These are phyloP conservation scores for Rhodotorula babjevae DNA, from an alignment of 768 basidiomycete species.

Conservation along the genomic window DNA sequence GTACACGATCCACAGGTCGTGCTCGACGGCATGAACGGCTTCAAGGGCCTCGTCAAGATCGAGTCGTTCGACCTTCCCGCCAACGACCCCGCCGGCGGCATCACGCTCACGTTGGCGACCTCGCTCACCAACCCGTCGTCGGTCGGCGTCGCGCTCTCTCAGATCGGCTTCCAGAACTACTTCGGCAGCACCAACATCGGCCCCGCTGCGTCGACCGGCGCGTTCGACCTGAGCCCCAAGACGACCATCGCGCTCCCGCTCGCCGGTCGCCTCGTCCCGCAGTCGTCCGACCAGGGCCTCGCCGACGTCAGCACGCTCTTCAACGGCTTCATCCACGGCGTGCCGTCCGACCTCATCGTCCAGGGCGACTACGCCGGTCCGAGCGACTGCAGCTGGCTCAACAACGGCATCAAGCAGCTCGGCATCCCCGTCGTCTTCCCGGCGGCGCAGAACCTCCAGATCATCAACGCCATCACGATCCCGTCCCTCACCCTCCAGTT, in stretches of 20 bases:
- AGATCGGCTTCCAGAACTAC: conserved; percentile 61
- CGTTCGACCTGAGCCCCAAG: conserved; percentile 57
- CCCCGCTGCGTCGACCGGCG: conserved; percentile 54
- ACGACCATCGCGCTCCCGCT: conserved; percentile 57
- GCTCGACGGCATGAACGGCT: conserved; percentile 65
- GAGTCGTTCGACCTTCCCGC: conserved; percentile 65
- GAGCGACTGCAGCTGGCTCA: conserved; percentile 61
- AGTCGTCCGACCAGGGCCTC: conserved; percentile 53
- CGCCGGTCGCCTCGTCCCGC: conserved; percentile 63
- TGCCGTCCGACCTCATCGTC: conserved; percentile 21
- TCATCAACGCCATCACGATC: conserved; percentile 63
- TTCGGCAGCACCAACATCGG: conserved; percentile 55
- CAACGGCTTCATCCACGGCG: conserved; percentile 58
- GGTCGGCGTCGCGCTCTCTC: conserved; percentile 63
- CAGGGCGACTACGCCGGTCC: conserved; percentile 46
- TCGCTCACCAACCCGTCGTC: conserved; percentile 66
- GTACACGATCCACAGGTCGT: conserved; percentile 46
- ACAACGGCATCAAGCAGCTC: conserved; percentile 64
- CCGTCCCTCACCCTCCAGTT: conserved; percentile 57
- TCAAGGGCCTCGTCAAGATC: conserved; percentile 61
- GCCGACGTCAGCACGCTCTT: conserved; percentile 62
- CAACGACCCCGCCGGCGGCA: conserved; percentile 67
- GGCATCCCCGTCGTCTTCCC: conserved; percentile 58
- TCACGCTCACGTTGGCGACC: conserved; percentile 63
- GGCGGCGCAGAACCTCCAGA: conserved; percentile 53